Evolutionary conservation across 495 filamentous ascomycete species (phyloP).

Genomic region (Staphylotrichum longicolle): DNA sequence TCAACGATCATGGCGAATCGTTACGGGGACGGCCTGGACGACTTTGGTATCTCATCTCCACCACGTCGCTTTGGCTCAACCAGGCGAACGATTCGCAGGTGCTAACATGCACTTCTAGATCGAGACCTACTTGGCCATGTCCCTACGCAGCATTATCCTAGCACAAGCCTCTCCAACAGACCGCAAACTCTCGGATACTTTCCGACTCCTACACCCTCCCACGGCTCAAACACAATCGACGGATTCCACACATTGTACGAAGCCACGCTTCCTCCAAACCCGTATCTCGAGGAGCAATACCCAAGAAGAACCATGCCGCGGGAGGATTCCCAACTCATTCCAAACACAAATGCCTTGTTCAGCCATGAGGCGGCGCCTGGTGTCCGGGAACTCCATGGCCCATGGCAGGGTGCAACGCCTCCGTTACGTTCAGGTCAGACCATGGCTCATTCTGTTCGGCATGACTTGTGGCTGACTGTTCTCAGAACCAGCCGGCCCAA

Average conservation of each 20-base stretch:
- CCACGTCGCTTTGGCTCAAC: too few species aligned
- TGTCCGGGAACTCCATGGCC: neutral
- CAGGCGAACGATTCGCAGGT: neutral
- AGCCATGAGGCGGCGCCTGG: neutral
- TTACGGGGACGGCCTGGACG: constrained; percentile 28
- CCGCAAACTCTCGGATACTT: constrained; percentile 9
- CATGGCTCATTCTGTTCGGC: neutral
- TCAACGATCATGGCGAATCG: constrained; percentile 2
- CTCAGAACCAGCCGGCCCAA: constrained; percentile 3
- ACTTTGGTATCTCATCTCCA: constrained; percentile 32
- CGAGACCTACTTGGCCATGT: constrained; percentile 22
- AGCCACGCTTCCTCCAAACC: neutral
- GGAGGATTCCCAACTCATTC: neutral
- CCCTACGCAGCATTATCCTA: neutral
- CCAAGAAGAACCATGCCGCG: neutral
- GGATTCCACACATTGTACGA: constrained; percentile 11
- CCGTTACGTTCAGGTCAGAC: constrained; percentile 4
- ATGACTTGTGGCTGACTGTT: neutral
- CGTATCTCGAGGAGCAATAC: neutral
- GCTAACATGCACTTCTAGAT: constrained; percentile 15
- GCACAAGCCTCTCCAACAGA: neutral
- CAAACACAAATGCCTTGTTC: neutral
- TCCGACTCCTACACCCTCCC: constrained; percentile 7
- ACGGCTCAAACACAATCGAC: neutral
- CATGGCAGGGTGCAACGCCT: neutral